Evolutionary conservation across 2,329 filamentous ascomycete species (phyloP), one percentile per base, ranked within the genome.

Genomic region (Penicillium sp.): DNA sequence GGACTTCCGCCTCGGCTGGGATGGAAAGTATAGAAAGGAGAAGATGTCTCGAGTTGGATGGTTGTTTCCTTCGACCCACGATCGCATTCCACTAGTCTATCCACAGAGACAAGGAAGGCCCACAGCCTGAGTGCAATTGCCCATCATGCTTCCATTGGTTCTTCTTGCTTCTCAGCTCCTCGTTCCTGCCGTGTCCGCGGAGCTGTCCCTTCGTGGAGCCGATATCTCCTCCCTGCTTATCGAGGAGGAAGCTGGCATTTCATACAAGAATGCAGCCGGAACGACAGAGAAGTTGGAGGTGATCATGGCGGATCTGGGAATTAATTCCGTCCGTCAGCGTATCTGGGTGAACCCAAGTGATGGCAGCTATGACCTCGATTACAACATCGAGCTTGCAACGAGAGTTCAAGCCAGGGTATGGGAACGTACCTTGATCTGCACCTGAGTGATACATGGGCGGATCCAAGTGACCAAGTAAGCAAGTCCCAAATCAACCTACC

Each of bases 371-470:
- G 82, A 88, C 69, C 77, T 90, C 41, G 82, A 82, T 55, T 90
- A 90, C 73, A 90, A 89, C 67, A 68, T 91, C 58, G 74, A 82
- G 52, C 78, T 90, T n/a, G 88, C 85, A 3, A 81, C 82, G 68
- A 80, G 87, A 49, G 85, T 86, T 3, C 80, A 85, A 62, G 82
- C 82, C 85, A 81, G 1, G 87, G 87, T 0, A 68, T 90, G 51
- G 77, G 76, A 2, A 76, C 89, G 35, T 84, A 82, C 63, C 73
- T 89, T 18, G 84, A 88, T 61, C 74, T 90, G 57, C 85, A 89
- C 70, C 84, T 84, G 63, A 85, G 82, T 68, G 86, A 89, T 72
- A 88, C 82, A 1, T 90, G 87, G 88, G 87, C 88, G 0, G 87
- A 89, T 62, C 86, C 88, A 0, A 75, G 70, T 1, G 73, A 88